Base-by-base conservation (phyloP, 2,329 filamentous ascomycete species). In the Claviceps cyperi region DNA sequence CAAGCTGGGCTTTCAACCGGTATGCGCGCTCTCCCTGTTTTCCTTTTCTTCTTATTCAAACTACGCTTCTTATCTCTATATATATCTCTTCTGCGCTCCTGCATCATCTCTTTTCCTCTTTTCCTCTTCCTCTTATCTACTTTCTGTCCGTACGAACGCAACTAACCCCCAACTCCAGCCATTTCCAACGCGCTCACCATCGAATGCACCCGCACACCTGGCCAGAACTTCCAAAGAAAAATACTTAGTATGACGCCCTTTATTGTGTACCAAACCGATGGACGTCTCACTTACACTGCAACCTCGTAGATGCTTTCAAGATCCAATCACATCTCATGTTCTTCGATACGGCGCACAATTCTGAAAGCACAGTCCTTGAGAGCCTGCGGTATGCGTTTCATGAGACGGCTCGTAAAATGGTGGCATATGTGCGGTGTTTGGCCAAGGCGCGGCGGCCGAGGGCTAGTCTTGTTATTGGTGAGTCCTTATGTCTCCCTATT, bases 281-380 rank as follows among this genome's bases (percentile, higher is more conserved):
- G 9, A 15, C 13, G 5, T 22, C 4, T 32, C 1, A 28, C 38
- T 40, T 9, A 40, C 38, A 40, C 3, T 19, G 14, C 9, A 39
- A 36, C 37, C 40, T 17, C 15, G 19, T 8, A 79, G 75, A 75
- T 58, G 69, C 80, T 3, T 88, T 97, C 71, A 90, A 89, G 63
- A 80, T 92, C 48, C 87, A 94, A 62, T 82, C 89, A 48, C 85
- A 92, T 58, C 72, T 80, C 47, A 90, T 94, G 81, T 85, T 88
- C 63, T 83, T 86, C 58, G 88, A 94, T 63, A 86, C 85, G 4
- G 67, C 73, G 3, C 82, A 91, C 69, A 97, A 97, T 67, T 77
- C 80, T 3, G 62, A 76, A 7, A 57, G 63, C 4, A 86, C 81
- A 0, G 84, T 92, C 13, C 70, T 91, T 4, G 65, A 68, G n/a